Conservation (phyloP, 148 eudicot genomes). For the Selenicereus undatus region DNA sequence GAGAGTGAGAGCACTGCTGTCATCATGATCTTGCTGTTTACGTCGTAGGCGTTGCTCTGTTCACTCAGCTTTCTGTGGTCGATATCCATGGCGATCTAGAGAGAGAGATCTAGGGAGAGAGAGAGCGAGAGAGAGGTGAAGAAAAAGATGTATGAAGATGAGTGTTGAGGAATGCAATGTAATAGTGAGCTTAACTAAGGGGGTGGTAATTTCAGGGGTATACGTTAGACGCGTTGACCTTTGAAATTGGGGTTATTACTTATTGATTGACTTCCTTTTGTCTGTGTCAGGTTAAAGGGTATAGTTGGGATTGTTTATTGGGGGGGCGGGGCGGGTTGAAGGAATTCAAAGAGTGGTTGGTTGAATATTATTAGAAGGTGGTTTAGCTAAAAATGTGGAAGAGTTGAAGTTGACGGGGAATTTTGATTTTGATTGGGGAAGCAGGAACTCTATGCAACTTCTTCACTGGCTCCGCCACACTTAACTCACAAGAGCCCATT, state of each 20-base stretch:
- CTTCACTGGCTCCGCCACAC: neutral
- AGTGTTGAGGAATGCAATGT: neutral
- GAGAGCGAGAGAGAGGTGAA: neutral
- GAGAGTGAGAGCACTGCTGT: conserved; percentile 28
- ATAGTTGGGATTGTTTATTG: too few relatives aligned
- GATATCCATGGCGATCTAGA: neutral
- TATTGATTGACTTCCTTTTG: neutral
- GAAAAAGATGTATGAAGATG: neutral
- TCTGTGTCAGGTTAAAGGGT: neutral
- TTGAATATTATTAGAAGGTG: neutral
- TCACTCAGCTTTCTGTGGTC: neutral
- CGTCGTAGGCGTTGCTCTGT: neutral
- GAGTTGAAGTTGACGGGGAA: neutral
- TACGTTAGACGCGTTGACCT: neutral
- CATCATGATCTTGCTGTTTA: conserved; percentile 33
- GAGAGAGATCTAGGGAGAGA: neutral
- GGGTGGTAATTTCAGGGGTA: neutral
- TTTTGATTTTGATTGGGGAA: neutral
- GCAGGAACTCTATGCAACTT: neutral
- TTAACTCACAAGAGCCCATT: neutral
- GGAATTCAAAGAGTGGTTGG: neutral
- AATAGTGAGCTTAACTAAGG: neutral
- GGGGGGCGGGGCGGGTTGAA: neutral
- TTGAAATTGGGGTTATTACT: neutral
- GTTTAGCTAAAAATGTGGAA: neutral